These are phyloP conservation scores for Lyophyllum decastes DNA, from an alignment of 768 basidiomycete species.

Conservation along the genomic window DNA sequence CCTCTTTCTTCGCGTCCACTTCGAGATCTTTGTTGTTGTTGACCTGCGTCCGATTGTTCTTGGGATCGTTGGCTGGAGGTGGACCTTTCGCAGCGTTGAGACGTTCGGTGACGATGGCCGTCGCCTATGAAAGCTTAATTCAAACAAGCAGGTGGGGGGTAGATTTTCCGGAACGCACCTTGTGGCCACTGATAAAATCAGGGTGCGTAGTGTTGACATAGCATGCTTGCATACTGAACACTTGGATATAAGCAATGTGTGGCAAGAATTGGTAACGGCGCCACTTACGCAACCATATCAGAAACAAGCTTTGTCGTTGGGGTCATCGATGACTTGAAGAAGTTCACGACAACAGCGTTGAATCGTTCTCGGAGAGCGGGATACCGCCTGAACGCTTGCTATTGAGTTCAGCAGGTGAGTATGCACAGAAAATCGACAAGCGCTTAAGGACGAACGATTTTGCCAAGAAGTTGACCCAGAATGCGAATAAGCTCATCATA, in stretches of 20 bases:
- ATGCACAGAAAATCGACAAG: neutral
- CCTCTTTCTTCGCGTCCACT: conserved; percentile 86
- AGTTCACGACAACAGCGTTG: conserved; percentile 93
- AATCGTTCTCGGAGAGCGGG: conserved; percentile 97
- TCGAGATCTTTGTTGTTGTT: conserved; percentile 97
- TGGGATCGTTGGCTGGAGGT: conserved; percentile 57
- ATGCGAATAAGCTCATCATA: conserved; percentile 98
- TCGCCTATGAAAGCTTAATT: conserved; percentile 56
- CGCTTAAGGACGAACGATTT: conserved; percentile 65
- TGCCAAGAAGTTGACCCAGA: conserved; percentile 84
- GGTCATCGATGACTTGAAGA: conserved; percentile 92
- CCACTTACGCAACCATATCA: conserved; percentile 86
- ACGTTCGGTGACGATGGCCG: conserved; percentile 83
- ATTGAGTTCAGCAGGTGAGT: conserved; percentile 8
- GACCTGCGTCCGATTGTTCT: conserved; percentile 60
- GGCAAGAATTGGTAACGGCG: neutral
- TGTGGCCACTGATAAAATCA: conserved; percentile 97
- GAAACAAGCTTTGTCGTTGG: conserved; percentile 94
- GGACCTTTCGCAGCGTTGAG: conserved; percentile 78
- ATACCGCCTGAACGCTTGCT: conserved; percentile 97
- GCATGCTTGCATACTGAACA: conserved; percentile 89
- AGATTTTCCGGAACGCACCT: conserved; percentile 37
- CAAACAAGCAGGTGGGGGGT: conserved; percentile 5
- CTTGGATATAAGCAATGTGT: conserved; percentile 1
- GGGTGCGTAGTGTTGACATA: conserved; percentile 99